These are phyloP conservation scores for Colletotrichum orchidophilum DNA, from an alignment of 2,329 filamentous ascomycete species.

Conservation along the genomic window DNA sequence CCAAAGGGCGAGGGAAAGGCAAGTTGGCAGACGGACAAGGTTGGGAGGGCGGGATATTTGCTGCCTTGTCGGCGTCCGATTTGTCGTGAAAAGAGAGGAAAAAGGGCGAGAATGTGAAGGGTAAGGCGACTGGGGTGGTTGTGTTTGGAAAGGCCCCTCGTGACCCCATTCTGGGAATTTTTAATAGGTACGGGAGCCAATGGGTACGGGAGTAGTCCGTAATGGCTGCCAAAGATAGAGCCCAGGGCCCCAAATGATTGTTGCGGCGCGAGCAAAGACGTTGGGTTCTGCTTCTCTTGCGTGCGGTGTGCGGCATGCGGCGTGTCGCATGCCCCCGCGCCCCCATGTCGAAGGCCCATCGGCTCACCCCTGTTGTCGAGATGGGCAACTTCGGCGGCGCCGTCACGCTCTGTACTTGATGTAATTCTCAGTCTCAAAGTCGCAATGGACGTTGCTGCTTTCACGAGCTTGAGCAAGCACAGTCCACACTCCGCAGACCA, in stretches of 20 bases:
- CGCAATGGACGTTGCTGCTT: background rate
- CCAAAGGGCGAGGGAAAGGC: background rate
- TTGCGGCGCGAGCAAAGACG: background rate
- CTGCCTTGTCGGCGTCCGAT: conserved; percentile 13
- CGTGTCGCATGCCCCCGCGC: too few relatives aligned
- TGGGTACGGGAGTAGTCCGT: conserved; percentile 13
- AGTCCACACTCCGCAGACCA: background rate
- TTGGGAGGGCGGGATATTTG: background rate
- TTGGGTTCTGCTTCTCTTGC: background rate
- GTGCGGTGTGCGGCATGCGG: too few relatives aligned
- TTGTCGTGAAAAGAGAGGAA: background rate
- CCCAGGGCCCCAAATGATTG: background rate
- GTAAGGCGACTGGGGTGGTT: background rate
- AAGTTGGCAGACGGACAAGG: background rate
- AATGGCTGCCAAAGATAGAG: background rate
- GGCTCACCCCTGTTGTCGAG: background rate
- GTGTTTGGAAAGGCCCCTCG: conserved; percentile 31
- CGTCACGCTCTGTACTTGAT: background rate
- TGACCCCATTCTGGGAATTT: conserved; percentile 23
- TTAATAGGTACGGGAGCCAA: too few relatives aligned
- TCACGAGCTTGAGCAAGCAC: too few relatives aligned
- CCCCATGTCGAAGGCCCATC: background rate
- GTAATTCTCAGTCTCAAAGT: background rate
- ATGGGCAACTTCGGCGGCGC: conserved; percentile 16
- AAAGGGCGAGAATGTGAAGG: background rate